Conservation (phyloP, 768 basidiomycete species). For the Rhodotorula toruloides region DNA sequence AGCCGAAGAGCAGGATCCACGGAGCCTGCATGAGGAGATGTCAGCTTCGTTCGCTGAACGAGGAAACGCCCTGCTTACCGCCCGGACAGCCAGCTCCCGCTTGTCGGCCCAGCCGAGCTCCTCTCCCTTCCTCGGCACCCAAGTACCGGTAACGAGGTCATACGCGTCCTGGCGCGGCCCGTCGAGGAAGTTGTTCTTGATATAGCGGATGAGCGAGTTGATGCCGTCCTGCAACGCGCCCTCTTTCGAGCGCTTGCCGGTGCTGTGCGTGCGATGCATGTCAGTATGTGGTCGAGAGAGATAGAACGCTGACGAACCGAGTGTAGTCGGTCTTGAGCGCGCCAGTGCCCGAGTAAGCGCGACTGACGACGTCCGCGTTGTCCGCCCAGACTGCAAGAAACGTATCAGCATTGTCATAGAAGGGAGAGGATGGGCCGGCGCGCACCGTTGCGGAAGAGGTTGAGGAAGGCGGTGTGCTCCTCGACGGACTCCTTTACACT, state of each 20-base stretch:
- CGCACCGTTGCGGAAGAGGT: constrained; percentile 82
- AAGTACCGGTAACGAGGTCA: constrained; percentile 85
- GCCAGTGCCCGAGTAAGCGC: constrained; percentile 88
- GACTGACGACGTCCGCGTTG: constrained; percentile 83
- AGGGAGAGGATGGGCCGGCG: constrained; percentile 6
- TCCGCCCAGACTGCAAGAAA: constrained; percentile 81
- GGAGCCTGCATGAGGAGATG: constrained; percentile 60
- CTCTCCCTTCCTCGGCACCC: constrained; percentile 62
- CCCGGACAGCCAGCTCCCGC: constrained; percentile 11
- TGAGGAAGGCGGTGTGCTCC: constrained; percentile 70
- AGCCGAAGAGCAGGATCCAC: constrained; percentile 67
- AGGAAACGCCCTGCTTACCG: background rate
- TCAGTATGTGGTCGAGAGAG: background rate
- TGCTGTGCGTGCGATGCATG: constrained; percentile 44
- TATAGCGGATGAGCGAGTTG: constrained; percentile 76
- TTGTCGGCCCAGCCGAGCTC: constrained; percentile 3
- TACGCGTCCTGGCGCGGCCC: constrained; percentile 92
- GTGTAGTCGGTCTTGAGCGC: constrained; percentile 97
- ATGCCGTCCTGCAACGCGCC: constrained; percentile 77
- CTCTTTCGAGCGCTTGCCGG: constrained; percentile 75
- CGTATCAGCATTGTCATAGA: no score
- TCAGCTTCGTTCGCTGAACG: background rate
- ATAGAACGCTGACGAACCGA: constrained; percentile 49
- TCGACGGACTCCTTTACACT: constrained; percentile 68
- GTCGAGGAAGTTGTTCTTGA: constrained; percentile 96